phyloP scores from a whole-genome alignment of 169 alveolate genomes.

The Plasmodium gaboni region DNA sequence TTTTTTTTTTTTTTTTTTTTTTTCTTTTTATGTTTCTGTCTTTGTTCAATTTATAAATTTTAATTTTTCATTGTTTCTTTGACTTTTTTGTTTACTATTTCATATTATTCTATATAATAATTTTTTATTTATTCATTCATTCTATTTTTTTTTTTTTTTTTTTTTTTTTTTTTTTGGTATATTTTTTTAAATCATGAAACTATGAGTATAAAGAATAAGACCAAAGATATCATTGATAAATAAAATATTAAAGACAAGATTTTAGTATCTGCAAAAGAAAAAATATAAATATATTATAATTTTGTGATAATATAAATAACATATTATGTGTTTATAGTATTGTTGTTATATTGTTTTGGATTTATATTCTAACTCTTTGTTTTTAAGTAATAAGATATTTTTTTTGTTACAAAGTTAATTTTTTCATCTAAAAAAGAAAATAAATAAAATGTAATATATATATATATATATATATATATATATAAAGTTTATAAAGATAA shows the following conservation, averaged over 20 bases:
- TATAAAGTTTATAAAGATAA: not conserved
- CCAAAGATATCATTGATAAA: constrained; percentile 43
- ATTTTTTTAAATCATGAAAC: constrained; percentile 24
- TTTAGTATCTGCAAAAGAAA: constrained; percentile 54
- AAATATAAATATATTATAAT: constrained; percentile 7
- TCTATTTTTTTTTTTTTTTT: no score
- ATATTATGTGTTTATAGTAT: no score
- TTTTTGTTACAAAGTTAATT: constrained; percentile 82
- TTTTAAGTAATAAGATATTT: constrained; percentile 65
- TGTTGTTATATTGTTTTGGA: not conserved
- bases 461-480: not conserved
- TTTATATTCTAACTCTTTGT: constrained; percentile 75
- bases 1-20: no score
- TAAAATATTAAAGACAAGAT: constrained; percentile 56
- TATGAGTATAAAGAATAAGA: constrained; percentile 56
- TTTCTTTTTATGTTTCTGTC: no score
- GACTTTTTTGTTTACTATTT: no score
- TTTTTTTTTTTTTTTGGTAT: not conserved
- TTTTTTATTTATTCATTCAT: not conserved
- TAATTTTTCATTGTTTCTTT: no score
- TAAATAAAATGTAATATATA: constrained; percentile 1
- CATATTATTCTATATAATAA: no score
- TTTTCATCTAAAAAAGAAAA: constrained; percentile 72
- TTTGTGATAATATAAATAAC: not conserved
- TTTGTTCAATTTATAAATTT: no score